Evolutionary conservation across 2,329 filamentous ascomycete species (phyloP).

Genomic region (Pseudocercospora vitis): DNA sequence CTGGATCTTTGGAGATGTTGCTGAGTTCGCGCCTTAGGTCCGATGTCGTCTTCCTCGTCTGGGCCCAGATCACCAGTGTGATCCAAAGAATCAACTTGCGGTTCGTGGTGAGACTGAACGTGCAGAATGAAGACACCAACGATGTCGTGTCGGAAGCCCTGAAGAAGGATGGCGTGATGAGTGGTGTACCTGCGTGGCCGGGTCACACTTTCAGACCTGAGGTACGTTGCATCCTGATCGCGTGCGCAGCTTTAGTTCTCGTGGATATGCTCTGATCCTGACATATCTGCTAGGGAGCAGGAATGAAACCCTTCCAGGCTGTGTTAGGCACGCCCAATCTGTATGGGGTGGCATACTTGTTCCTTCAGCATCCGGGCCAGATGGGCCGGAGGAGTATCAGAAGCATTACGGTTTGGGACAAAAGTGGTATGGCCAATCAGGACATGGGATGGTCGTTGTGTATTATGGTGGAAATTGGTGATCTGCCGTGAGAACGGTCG

Average conservation of each 20-base stretch:
- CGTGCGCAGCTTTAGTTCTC: not conserved
- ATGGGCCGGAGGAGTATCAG: slow-evolving; percentile 4
- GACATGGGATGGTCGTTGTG: slow-evolving; percentile 5
- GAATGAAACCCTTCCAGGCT: slow-evolving; percentile 8
- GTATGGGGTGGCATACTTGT: not conserved
- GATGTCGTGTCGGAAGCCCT: slow-evolving; percentile 19
- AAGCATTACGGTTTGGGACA: slow-evolving; percentile 7
- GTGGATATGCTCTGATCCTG: not conserved
- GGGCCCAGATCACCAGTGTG: slow-evolving; percentile 12
- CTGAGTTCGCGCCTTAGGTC: not conserved
- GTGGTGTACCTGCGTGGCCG: slow-evolving; percentile 17
- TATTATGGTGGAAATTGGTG: slow-evolving; percentile 8
- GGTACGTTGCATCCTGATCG: not conserved
- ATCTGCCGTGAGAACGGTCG: not conserved
- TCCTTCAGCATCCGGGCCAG: slow-evolving; percentile 8
- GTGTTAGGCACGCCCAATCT: slow-evolving; percentile 10
- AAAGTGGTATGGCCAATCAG: slow-evolving; percentile 9
- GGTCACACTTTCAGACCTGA: slow-evolving; percentile 17
- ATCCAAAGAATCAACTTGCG: not conserved
- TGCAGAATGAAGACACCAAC: slow-evolving; percentile 16
- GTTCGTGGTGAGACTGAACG: slow-evolving; percentile 14
- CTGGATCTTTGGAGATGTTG: not conserved
- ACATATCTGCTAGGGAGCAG: too few species aligned
- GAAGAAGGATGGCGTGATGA: slow-evolving; percentile 13
- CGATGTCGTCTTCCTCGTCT: slow-evolving; percentile 19